Evolutionary conservation across 441 rosid genomes (phyloP), one percentile per base, ranked within the genome.

Genomic region (Macaranga tanarius): DNA sequence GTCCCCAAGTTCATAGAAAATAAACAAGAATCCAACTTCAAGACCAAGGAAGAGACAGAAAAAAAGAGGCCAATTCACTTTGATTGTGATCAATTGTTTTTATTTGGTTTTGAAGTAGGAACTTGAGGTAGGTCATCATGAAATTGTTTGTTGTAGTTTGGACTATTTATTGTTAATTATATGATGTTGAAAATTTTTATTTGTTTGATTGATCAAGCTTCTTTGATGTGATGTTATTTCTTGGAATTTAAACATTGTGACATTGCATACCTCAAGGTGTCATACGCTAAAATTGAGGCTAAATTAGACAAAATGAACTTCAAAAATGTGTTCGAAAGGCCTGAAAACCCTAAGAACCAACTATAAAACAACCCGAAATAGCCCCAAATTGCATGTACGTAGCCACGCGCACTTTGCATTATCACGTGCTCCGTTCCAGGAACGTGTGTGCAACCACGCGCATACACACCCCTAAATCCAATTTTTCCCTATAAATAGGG

Each of bases 61-160:
- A 97, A 95, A 86, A 95, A n/a, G n/a, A 45, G 99, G 99, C 65
- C 99, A 95, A 62, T 95, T 92, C 82, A 85, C 85, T 84, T 31
- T 57, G 23, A 11, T 68, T 19, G 34, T 62, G 47, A 19, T 20
- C 45, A 56, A 3, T 62, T 44, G 34, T 52, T 28, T 31, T 10
- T 40, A 51, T 40, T 50, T 75, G 64, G 73, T 34, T 28, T 34
- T 5, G 38, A 34, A 59, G 55, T 19, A 65, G 19, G 68, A 22
- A 50, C 62, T 71, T 51, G 65, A 67, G 28, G 62, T 62, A 50
- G 76, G 40, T 23, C 57, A 56, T 62, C 59, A 60, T 34, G 19
- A n/a, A 20, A 42, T 45, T 64, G 38, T 31, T 62, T 34, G 59
- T 66, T 74, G 65, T 62, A 10, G 67, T 50, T 76, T 67, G 70